Evolutionary conservation across 345 rosid species (phyloP).

Genomic region (Draba incana): DNA sequence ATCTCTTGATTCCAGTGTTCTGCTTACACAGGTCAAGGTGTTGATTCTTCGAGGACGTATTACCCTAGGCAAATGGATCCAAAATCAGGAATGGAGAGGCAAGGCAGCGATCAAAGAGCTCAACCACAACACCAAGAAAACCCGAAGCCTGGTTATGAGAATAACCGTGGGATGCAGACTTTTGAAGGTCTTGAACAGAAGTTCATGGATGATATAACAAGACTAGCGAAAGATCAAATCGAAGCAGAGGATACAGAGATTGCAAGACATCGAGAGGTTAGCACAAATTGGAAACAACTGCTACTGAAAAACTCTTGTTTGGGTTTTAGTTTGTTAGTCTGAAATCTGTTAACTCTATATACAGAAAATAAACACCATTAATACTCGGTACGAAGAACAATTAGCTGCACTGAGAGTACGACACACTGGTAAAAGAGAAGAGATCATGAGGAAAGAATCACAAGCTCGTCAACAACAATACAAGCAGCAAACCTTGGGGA

Average conservation of each 20-base stretch:
- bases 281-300: constrained; percentile 23
- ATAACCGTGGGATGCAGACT: constrained; percentile 47
- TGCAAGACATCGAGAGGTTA: constrained; percentile 83
- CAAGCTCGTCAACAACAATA: constrained; percentile 64
- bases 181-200: constrained; percentile 77
- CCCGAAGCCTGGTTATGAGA: constrained; percentile 55
- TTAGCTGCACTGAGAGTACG: constrained; percentile 63
- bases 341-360: constrained; percentile 12
- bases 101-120: constrained; percentile 56
- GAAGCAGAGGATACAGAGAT: constrained; percentile 87
- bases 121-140: constrained; percentile 60
- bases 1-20: constrained; percentile 23
- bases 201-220: constrained; percentile 66
- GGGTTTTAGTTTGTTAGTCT: constrained; percentile 11
- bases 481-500: constrained; percentile 52
- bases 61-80: constrained; percentile 65
- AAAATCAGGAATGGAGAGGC: constrained; percentile 54
- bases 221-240: constrained; percentile 70
- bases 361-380: constrained; percentile 76
- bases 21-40: constrained; percentile 65
- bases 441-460: constrained; percentile 68
- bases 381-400: constrained; percentile 68
- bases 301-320: constrained; percentile 1
- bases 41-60: constrained; percentile 64
- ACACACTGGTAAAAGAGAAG: constrained; percentile 73